Base-by-base conservation (phyloP, 2,329 filamentous ascomycete genomes). In the Bipolaris oryzae region DNA sequence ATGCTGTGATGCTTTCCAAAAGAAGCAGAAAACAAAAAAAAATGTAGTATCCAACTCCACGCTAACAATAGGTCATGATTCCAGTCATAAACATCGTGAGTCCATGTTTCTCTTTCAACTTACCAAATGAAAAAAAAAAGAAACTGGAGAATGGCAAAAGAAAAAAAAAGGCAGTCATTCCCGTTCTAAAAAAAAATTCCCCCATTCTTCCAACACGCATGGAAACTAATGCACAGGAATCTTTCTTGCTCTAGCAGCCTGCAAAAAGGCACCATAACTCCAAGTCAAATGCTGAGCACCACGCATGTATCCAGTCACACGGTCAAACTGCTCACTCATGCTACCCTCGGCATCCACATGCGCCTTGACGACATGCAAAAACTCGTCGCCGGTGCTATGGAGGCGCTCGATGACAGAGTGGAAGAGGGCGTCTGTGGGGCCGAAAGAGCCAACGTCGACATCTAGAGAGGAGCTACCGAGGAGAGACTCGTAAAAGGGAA, bases 251-350 rank as follows among this genome's bases (percentile, higher is more conserved):
- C 76, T 66, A 34, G 71, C 70, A 5, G 78, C 78, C 55, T 72
- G 63, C 58, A 80, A 55, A 56, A 80, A 78, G 1, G 76, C 75
- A 5, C 77, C 77, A 62, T 80, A 80, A 56, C 76, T 79, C 78
- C 78, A 80, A 4, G 78, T 80, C 69, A 80, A 60, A 63, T 80
- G 77, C 20, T 61, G 62, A 28, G 78, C 78, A 1, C 78, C 78
- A 3, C 70, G 64, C 71, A 78, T 74, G 47, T 62, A 76, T 5
- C 78, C 78, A 7, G 67, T 78, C 16, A 64, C 67, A 3, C 71
- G 64, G 61, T 78, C 76, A 52, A 80, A 79, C 58, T 80, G 78
- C 70, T 80, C 78, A 59, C 76, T 78, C 69, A 80, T 68, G 11
- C 66, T 62, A 1, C 79, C 79, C 18, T 76, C 72, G 0, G 48